Evolutionary conservation across 23 red algal species (phyloP), one percentile per base, ranked within the genome.

Genomic region (Gracilaria domingensis): DNA sequence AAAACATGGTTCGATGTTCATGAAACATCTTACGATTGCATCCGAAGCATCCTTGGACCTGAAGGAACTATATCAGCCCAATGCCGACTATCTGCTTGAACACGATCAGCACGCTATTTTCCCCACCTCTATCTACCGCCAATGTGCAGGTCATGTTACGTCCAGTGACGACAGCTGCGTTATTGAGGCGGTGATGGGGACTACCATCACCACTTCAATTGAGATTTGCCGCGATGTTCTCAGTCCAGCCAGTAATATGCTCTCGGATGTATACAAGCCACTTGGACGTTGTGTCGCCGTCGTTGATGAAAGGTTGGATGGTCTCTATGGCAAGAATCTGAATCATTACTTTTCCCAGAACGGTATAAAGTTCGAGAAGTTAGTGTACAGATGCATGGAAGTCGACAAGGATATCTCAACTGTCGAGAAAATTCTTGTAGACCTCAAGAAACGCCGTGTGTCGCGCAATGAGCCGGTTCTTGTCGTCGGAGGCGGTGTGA

Each of bases 351-450:
- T 94, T 44, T 60, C 74, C 14, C 47, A 83, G 26, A 67, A 94
- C 42, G n/a, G 44, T 34, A 94, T 94, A 49, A 20, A 32, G 7
- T 59, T 94, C 26, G 82, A 88, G 36, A 87, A 94, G 40, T 82
- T 94, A 32, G 84, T 87, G 36, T 94, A 94, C 75, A 50, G 92
- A 1, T 94, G 83, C 83, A 94, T 94, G 92, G 92, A 94, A 59
- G 92, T 94, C 11, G 92, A 94, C 64, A 94, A 94, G 65, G 92
- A 94, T 45, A 94, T 94, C 64, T 94, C 92, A 0, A 94, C 92
- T 0, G 92, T 94, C 14, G 82, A 94, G 75, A 87, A 83, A 32
- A 94, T 94, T 57, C 83, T 94, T 1, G 82, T 82, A 21, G 92
- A 94, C 44, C 83, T 94, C 8, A 94, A 94, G 84, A 35, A 40